Conservation (phyloP, 2,329 filamentous ascomycete genomes). For the Verticillium nonalfalfae region DNA sequence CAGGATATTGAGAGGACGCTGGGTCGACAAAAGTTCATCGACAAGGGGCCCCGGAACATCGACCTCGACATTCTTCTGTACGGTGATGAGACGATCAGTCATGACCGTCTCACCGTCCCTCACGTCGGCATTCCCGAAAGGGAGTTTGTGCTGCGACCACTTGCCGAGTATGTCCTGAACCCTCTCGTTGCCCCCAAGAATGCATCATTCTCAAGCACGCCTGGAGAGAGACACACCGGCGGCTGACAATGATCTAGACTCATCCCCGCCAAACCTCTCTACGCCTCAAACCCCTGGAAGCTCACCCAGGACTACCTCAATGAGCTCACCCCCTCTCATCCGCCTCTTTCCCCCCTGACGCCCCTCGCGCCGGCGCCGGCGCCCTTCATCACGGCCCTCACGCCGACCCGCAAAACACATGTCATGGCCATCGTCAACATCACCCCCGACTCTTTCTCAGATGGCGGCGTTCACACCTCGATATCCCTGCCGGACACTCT, state of each 20-base stretch:
- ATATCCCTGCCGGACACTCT: constrained; percentile 53
- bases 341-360: constrained; percentile 52
- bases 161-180: constrained; percentile 59
- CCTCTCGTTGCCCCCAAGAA: not conserved
- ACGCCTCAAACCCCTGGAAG: constrained; percentile 51
- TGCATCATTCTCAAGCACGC: too few species aligned
- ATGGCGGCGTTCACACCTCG: constrained; percentile 63
- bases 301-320: constrained; percentile 56
- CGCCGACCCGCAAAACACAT: constrained; percentile 56
- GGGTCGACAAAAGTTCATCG: constrained; percentile 75
- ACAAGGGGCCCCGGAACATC: constrained; percentile 92
- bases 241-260: constrained; percentile 31
- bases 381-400: constrained; percentile 46
- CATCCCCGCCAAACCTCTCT: constrained; percentile 46
- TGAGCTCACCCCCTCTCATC: constrained; percentile 41
- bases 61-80: constrained; percentile 91
- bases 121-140: constrained; percentile 82
- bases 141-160: constrained; percentile 85
- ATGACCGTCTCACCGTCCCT: constrained; percentile 74
- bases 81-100: constrained; percentile 55
- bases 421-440: constrained; percentile 95
- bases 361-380: constrained; percentile 44
- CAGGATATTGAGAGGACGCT: constrained; percentile 78
- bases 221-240: too few species aligned
- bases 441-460: constrained; percentile 95